Evolutionary conservation across 1,139 yeast species (phyloP).

Genomic region (Scheffersomyces parashehatae): DNA sequence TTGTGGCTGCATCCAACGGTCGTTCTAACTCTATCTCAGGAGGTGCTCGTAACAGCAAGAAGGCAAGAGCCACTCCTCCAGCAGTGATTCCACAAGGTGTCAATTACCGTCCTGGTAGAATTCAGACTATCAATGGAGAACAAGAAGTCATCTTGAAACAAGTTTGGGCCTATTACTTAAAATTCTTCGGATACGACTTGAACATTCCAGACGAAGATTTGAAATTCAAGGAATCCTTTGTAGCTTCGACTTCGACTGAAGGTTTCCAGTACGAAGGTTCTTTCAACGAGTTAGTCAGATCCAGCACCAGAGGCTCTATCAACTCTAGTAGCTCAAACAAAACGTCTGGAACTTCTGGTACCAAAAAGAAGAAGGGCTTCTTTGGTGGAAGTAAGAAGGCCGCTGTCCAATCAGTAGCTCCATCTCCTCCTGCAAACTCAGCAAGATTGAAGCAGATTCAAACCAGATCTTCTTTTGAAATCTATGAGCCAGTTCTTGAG

Average conservation of each 20-base stretch:
- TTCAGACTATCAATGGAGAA: constrained; percentile 57
- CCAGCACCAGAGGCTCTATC: constrained; percentile 28
- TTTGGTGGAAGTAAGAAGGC: constrained; percentile 13
- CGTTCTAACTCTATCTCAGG: constrained; percentile 9
- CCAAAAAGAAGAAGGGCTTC: constrained; percentile 12
- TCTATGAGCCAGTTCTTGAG: constrained; percentile 25
- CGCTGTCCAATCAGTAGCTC: constrained; percentile 2
- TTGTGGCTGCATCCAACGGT: constrained; percentile 10
- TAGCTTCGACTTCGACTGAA: constrained; percentile 29
- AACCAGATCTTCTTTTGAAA: constrained; percentile 30
- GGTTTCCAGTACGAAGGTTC: constrained; percentile 15
- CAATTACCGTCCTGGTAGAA: constrained; percentile 51
- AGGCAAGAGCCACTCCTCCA: constrained; percentile 1
- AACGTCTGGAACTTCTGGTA: constrained; percentile 12
- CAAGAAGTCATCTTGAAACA: constrained; percentile 73
- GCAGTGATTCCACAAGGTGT: constrained; percentile 5
- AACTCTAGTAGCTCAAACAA: constrained; percentile 29
- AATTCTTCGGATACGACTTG: constrained; percentile 60
- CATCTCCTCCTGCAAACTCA: constrained; percentile 16
- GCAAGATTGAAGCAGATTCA: constrained; percentile 33
- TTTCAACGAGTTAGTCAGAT: constrained; percentile 24
- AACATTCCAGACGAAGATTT: constrained; percentile 39
- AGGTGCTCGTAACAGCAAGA: background rate
- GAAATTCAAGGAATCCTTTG: constrained; percentile 32
- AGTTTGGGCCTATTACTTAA: constrained; percentile 68